A percentile compares a stretch with the other conserved stretches of the same genome.
phyloP scores from a whole-genome alignment of 257 asterid genomes.

The Penstemon barbatus region DNA sequence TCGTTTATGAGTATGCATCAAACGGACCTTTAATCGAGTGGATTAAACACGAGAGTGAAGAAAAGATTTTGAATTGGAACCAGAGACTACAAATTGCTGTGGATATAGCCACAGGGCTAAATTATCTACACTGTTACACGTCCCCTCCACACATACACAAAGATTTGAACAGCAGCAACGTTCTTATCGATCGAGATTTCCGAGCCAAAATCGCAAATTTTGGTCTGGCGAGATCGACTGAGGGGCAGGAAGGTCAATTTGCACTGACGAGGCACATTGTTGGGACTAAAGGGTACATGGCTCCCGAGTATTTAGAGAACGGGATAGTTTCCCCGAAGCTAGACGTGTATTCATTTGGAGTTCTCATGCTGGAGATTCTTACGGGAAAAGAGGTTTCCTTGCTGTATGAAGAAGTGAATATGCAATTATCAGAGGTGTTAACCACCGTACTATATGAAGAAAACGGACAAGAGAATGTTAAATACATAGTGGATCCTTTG shows the following conservation, averaged over 20 bases:
- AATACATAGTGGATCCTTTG: constrained; percentile 54
- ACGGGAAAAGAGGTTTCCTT: constrained; percentile 63
- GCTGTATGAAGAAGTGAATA: constrained; percentile 34
- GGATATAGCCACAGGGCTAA: constrained; percentile 79
- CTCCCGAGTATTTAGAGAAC: constrained; percentile 92
- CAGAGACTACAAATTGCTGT: constrained; percentile 65
- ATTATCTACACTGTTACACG: constrained; percentile 80
- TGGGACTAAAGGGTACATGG: constrained; percentile 97
- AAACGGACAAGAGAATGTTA: constrained; percentile 39
- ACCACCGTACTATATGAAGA: constrained; percentile 41
- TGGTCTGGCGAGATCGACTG: constrained; percentile 70
- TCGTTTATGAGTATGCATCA: constrained; percentile 76
- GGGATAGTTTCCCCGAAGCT: constrained; percentile 79
- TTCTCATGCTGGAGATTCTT: constrained; percentile 75
- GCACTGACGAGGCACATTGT: constrained; percentile 86
- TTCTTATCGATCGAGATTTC: constrained; percentile 65
- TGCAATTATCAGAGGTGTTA: constrained; percentile 39
- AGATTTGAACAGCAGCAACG: constrained; percentile 60
- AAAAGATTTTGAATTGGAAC: constrained; percentile 49
- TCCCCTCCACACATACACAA: constrained; percentile 84
- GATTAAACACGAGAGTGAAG: constrained; percentile 35
- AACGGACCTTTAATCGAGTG: constrained; percentile 68
- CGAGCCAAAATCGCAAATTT: constrained; percentile 78
- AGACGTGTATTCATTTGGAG: constrained; percentile 85
- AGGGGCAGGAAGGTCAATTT: constrained; percentile 64